Base-by-base conservation (phyloP, 331 rosid genomes). In the Malus hybrid region DNA sequence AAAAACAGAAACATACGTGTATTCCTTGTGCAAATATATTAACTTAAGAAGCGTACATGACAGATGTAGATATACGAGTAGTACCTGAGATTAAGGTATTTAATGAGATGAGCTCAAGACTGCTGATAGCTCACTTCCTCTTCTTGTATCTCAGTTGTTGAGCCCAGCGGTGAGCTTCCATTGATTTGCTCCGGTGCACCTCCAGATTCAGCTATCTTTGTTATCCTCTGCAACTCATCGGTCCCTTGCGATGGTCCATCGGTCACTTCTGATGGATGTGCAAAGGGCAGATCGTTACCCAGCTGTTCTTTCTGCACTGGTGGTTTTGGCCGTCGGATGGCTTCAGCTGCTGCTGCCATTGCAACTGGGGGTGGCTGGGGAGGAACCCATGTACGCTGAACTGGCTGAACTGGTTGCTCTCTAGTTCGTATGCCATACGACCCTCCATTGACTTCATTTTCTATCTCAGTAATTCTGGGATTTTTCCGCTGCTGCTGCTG, bases 281-380 rank as follows among this genome's bases (percentile, higher is more conserved):
- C 63, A 56, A 44, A 73, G 9, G 81, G 56, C 78, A 78, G 91
- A 72, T 83, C 90, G 56, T 82, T 86, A 50, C 78, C 75, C 12
- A 60, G 63, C 61, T 66, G 87, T 69, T 95, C 97, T 79, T 75
- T 89, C 79, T 85, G 96, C 55, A 20, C 89, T 10, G 53, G 64
- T 19, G 83, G 71, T 82, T 95, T 95, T 22, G 93, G 98, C 75
- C 96, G 87, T 68, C 96, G 83, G 86, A 90, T 95, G 48, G 98
- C 97, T 84, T 92, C 98, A 24, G 97, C 99, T 46, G 97, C 98
- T 81, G 74, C 98, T 0, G 98, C 60, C 93, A 95, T 81, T 18
- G 81, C 93, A 55, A 92, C 86, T 0, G 97, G 96, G 42, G 98
- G 99, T 29, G 98, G 93, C 87, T 84, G 96, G 73, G 99, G 98